phyloP scores from a whole-genome alignment of 2,329 filamentous ascomycete species.

The Elsinoe batatas region DNA sequence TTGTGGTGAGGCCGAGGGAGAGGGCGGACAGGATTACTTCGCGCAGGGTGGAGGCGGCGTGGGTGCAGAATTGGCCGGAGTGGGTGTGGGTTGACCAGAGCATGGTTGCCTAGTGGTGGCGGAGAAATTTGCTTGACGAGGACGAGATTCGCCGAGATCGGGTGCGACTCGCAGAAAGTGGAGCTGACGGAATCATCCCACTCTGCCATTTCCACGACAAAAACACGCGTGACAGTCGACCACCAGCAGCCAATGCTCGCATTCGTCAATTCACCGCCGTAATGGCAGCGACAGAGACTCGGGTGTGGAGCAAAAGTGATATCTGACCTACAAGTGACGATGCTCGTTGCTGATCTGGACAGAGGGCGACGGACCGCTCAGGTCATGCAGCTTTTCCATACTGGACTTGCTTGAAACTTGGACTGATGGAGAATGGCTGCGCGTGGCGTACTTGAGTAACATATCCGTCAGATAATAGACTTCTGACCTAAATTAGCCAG shows the following conservation, averaged over 20 bases:
- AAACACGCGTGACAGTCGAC: too few species aligned
- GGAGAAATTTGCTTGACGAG: background rate
- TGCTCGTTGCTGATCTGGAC: background rate
- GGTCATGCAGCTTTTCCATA: background rate
- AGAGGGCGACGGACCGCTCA: background rate
- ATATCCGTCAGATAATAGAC: too few species aligned
- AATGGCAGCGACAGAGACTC: background rate
- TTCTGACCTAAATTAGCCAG: background rate
- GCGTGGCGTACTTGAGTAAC: background rate
- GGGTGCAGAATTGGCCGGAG: conserved; percentile 93
- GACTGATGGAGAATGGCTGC: background rate
- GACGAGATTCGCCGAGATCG: background rate
- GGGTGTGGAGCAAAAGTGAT: background rate
- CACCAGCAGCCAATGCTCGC: too few species aligned
- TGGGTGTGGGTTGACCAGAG: conserved; percentile 97
- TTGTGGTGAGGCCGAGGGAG: conserved; percentile 64
- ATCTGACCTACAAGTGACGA: too few species aligned
- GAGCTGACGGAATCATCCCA: too few species aligned
- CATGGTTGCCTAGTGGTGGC: conserved; percentile 45
- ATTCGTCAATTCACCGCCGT: too few species aligned
- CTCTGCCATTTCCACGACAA: too few species aligned
- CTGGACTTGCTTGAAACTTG: background rate
- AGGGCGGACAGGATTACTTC: conserved; percentile 74
- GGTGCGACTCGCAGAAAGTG: too few species aligned
- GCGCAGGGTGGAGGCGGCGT: conserved; percentile 78